Evolutionary conservation across 495 filamentous ascomycete species (phyloP), one percentile per base, ranked within the genome.

Genomic region (Jackrogersella minutella): DNA sequence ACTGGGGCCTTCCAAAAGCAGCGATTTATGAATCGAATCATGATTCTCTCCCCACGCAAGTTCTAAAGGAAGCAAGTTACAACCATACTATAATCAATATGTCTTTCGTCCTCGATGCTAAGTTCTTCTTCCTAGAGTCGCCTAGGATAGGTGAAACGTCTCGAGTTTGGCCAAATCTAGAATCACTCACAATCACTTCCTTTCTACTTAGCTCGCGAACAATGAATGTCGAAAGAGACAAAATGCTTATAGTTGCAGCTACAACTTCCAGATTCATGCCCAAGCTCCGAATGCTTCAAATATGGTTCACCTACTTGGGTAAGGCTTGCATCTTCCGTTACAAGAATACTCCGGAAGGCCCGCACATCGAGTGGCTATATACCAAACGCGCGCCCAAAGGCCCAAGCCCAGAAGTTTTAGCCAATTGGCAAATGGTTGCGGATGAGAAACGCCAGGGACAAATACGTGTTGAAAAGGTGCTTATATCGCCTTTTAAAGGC

Each of bases 121-220:
- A 34, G 31, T n/a, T 9, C 16, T 64, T 57, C 21, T 49, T 63
- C 14, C 0, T 1, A 9, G 14, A n/a, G 10, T 60, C 41, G 14
- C 1, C 24, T 6, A 37, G 0, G 1, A 1, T 5, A 19, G 4
- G 10, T 34, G 22, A 14, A 4, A 6, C n/a, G n/a, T n/a, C n/a
- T n/a, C n/a, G n/a, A n/a, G n/a, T n/a, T n/a, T 62, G 58, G 58
- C 10, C 26, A 7, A 43, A 51, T n/a, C 17, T 50, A 19, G 11
- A 37, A 26, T 31, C n/a, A 1, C 44, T 64, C 5, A 33, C 52
- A 11, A 16, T 64, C 14, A 56, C 61, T 14, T 49, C 61, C 1
- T 3, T 8, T 16, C 9, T 7, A 2, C 44, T 57, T 3, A 3
- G 6, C 16, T 11, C 3, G 28, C 6, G 9, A 24, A 6, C 11